phyloP scores from a whole-genome alignment of 2,329 filamentous ascomycete genomes.

The Lachnellula cervina region DNA sequence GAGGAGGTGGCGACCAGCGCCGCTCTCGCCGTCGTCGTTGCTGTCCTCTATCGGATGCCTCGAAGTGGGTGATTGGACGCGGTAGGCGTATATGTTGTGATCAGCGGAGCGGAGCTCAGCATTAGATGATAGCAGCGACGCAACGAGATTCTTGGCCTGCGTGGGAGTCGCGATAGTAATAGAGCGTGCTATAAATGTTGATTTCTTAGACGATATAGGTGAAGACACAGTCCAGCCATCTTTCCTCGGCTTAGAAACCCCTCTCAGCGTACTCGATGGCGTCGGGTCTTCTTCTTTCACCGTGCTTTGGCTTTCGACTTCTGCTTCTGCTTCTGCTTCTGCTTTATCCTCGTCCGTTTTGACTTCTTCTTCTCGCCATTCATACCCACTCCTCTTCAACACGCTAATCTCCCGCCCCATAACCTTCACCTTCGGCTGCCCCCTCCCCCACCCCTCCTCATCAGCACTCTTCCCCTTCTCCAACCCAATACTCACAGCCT shows the following conservation, averaged over 20 bases:
- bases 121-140: conserved; percentile 44
- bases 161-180: conserved; percentile 36
- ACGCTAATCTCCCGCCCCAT: conserved; percentile 71
- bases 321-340: conserved; percentile 5
- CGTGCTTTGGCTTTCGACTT: not conserved
- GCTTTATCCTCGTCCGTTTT: conserved; percentile 3
- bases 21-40: conserved; percentile 55
- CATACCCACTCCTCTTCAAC: conserved; percentile 72
- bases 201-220: conserved; percentile 47
- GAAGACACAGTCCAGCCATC: conserved; percentile 47
- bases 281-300: not conserved
- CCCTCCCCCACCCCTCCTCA: conserved; percentile 63
- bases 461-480: conserved; percentile 59
- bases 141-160: conserved; percentile 41
- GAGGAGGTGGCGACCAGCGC: conserved; percentile 53
- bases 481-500: conserved; percentile 70
- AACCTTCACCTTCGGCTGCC: conserved; percentile 68
- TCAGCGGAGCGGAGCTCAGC: conserved; percentile 48
- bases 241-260: conserved; percentile 4
- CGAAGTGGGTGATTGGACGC: conserved; percentile 18
- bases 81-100: conserved; percentile 45
- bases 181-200: conserved; percentile 54
- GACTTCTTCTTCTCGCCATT: conserved; percentile 37
- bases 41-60: conserved; percentile 22
- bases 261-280: conserved; percentile 5